A percentile compares a stretch with the other conserved stretches of the same genome.
These are phyloP conservation scores for Didymella lethalis DNA, from an alignment of 2,329 filamentous ascomycete species.

Conservation along the genomic window DNA sequence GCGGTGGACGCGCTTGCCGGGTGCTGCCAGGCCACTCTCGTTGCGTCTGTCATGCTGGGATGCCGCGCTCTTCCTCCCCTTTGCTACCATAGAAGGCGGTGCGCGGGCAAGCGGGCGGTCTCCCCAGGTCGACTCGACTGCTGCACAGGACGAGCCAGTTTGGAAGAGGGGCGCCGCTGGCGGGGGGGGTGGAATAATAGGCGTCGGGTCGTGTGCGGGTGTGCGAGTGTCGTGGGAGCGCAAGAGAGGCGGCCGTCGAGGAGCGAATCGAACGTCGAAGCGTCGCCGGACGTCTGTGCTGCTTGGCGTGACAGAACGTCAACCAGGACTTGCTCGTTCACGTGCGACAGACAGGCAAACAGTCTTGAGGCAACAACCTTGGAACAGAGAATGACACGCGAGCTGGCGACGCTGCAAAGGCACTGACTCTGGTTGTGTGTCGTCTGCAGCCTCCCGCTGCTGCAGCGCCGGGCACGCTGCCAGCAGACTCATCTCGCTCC, in stretches of 20 bases:
- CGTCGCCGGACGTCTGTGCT: conserved; percentile 2
- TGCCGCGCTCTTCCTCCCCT: conserved; percentile 55
- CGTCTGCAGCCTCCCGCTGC: conserved; percentile 1
- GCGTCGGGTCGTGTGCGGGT: conserved; percentile 31
- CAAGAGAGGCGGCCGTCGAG: conserved; percentile 13
- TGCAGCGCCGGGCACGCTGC: background rate
- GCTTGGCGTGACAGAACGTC: conserved; percentile 6
- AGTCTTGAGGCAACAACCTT: background rate
- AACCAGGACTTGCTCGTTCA: background rate
- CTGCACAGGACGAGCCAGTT: conserved; percentile 56
- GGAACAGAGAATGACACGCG: background rate
- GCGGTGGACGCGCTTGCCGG: conserved; percentile 70
- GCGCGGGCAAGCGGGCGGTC: conserved; percentile 42
- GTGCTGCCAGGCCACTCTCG: conserved; percentile 86
- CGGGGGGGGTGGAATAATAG: conserved; percentile 27
- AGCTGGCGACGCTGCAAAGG: background rate
- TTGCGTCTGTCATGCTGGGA: conserved; percentile 68
- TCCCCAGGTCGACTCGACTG: conserved; percentile 53
- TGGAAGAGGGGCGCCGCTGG: conserved; percentile 49
- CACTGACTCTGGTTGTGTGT: background rate
- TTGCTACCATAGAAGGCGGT: conserved; percentile 58
- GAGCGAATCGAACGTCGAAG: conserved; percentile 13
- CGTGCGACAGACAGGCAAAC: background rate
- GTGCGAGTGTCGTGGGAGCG: conserved; percentile 23
- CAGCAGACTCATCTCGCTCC: conserved; percentile 1